Evolutionary conservation across 805 yeast genomes (phyloP).

Genomic region (Myxozyma geophila): DNA sequence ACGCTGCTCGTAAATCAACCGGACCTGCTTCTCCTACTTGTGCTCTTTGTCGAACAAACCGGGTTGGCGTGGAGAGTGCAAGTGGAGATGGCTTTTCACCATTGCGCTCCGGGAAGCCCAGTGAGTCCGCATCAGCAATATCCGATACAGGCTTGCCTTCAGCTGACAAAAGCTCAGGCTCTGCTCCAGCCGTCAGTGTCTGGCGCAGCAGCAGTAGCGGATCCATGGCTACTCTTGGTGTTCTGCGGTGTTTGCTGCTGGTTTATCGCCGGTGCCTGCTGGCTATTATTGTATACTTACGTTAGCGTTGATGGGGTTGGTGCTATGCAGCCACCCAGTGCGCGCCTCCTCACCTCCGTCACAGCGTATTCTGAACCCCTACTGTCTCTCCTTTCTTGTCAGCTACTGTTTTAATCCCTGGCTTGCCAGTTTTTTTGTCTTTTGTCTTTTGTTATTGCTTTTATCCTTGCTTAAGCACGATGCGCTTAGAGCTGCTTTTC

Average conservation of each 20-base stretch:
- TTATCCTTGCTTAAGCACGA: background rate
- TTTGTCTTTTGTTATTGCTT: background rate
- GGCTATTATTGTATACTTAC: background rate
- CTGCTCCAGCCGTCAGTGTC: slow-evolving; percentile 41
- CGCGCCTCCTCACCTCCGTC: background rate
- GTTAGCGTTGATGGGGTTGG: background rate
- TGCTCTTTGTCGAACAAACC: slow-evolving; percentile 57
- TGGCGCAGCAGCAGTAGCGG: slow-evolving; percentile 43
- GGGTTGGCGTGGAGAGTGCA: slow-evolving; percentile 55
- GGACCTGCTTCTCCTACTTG: slow-evolving; percentile 44
- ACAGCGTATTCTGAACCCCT: background rate
- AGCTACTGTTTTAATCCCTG: background rate
- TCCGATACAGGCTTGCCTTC: slow-evolving; percentile 45
- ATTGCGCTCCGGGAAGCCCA: slow-evolving; percentile 42
- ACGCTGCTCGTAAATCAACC: slow-evolving; percentile 59
- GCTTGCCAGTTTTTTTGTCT: background rate
- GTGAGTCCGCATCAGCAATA: slow-evolving; percentile 46
- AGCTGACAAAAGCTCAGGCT: slow-evolving; percentile 39
- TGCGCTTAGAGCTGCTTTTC: slow-evolving; percentile 13
- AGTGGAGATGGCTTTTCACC: slow-evolving; percentile 35
- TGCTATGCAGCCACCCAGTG: slow-evolving; percentile 7
- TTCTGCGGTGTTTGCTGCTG: background rate
- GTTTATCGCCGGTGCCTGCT: background rate
- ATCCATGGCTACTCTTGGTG: slow-evolving; percentile 32
- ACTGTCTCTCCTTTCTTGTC: background rate